A percentile compares a stretch with the other conserved stretches of the same genome.
Conservation (phyloP, 306 rosid species). For the Medicago truncatula region MtrunA17r5.0-ANR NC_053042.1:7305001-7305500, state of each 20-base stretch:
- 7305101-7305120: no score
- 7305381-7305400: background rate
- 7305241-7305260: conserved; percentile 41
- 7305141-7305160: no score
- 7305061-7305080: no score
- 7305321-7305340: no score
- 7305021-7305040: no score
- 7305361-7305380: background rate
- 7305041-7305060: no score
- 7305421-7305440: conserved; percentile 46
- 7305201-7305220: conserved; percentile 44
- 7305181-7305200: conserved; percentile 14
- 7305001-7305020: no score
- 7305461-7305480: conserved; percentile 4
- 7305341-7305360: background rate
- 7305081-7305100: no score
- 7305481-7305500: background rate
- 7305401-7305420: conserved; percentile 53
- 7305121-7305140: no score
- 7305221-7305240: conserved; percentile 22
- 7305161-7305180: no score
- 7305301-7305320: background rate
- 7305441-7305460: conserved; percentile 49
- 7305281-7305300: conserved; percentile 40
- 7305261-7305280: background rate